phyloP scores from a whole-genome alignment of 768 basidiomycete species.

The Panaeolus cyanescens region DNA sequence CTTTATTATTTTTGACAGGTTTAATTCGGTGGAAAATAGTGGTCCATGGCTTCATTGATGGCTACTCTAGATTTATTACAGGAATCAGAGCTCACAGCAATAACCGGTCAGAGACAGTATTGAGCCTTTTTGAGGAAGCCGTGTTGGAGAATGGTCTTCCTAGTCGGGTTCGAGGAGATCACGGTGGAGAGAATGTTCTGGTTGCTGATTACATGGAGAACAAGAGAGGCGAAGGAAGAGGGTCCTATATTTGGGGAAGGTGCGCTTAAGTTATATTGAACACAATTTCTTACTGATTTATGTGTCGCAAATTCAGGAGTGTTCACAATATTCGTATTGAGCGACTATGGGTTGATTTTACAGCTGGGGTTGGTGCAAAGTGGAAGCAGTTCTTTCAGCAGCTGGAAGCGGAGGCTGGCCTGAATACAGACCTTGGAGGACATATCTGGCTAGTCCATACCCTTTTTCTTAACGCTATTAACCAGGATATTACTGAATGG shows the following conservation, averaged over 20 bases:
- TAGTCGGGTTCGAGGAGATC: conserved; percentile 22
- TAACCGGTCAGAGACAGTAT: conserved; percentile 17
- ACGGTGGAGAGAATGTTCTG: conserved; percentile 26
- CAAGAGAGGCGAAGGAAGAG: conserved; percentile 8
- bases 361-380: conserved; percentile 25
- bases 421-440: conserved; percentile 18
- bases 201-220: conserved; percentile 21
- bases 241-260: conserved; percentile 25
- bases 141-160: conserved; percentile 14
- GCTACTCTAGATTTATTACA: conserved; percentile 17
- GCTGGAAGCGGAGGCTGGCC: conserved; percentile 26
- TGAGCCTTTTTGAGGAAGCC: conserved; percentile 9
- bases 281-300: not conserved
- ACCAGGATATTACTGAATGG: conserved; percentile 26
- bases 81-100: conserved; percentile 16
- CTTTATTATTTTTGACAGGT: conserved; percentile 13
- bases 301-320: conserved; percentile 6
- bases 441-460: conserved; percentile 39
- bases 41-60: conserved; percentile 33
- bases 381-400: conserved; percentile 33
- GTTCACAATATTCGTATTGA: conserved; percentile 32
- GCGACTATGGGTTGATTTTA: conserved; percentile 38
- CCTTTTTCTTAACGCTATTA: conserved; percentile 30
- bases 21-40: conserved; percentile 33
- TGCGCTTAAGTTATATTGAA: conserved; percentile 8